Conservation (phyloP, 371 early-diverging fungal genomes). For the Choanephora cucurbitarum region DNA sequence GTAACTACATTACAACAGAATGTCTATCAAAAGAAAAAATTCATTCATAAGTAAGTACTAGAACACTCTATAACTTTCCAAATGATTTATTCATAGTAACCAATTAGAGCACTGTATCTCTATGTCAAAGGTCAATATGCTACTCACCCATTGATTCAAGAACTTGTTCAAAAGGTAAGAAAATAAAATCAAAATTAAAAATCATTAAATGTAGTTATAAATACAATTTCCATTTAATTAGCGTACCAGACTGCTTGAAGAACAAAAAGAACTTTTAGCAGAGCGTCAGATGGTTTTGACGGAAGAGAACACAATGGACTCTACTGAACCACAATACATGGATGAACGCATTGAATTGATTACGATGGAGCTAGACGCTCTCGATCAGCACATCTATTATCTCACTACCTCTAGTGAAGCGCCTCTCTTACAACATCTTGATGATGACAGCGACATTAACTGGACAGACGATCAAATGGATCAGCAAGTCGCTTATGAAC, state of each 20-base stretch:
- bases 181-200: no score
- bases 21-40: constrained; percentile 33
- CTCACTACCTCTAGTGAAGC: neutral
- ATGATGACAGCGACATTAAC: constrained; percentile 12
- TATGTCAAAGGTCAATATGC: constrained; percentile 14
- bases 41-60: constrained; percentile 20
- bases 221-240: constrained; percentile 9
- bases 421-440: constrained; percentile 1
- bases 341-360: constrained; percentile 72
- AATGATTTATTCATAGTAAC: neutral
- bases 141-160: constrained; percentile 3
- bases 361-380: constrained; percentile 28
- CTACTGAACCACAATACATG: constrained; percentile 63
- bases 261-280: constrained; percentile 65
- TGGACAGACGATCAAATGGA: constrained; percentile 28
- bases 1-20: constrained; percentile 29
- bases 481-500: constrained; percentile 31
- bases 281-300: constrained; percentile 65
- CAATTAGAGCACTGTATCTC: constrained; percentile 22
- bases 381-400: constrained; percentile 21
- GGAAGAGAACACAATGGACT: constrained; percentile 48
- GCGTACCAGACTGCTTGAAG: constrained; percentile 57
- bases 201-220: no score
- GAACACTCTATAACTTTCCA: no score
- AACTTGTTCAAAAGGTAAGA: constrained; percentile 22